Evolutionary conservation across 78 protist species (phyloP), one percentile per base, ranked within the genome.

Genomic region (Dictyostelium capitatum): DNA sequence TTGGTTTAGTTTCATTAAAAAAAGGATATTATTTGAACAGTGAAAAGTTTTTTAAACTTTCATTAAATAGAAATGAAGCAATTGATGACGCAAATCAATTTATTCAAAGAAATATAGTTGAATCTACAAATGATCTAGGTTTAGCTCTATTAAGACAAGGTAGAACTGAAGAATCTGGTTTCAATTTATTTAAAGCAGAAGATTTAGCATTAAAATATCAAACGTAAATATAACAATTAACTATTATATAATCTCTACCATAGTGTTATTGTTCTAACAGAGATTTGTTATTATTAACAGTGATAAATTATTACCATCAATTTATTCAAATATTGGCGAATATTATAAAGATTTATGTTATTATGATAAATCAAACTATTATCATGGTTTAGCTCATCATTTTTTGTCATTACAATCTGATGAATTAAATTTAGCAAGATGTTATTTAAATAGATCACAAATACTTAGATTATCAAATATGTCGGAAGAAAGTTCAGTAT

Each of bases 61-160:
- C 93, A 11, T 28, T 87, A 12, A 62, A 46, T 48, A 54, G 93
- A 65, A 75, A 70, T 51, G 69, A 84, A 57, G 50, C 30, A n/a
- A 57, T 69, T 14, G 81, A 69, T 19, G 30, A 46, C 32, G 30
- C 9, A 17, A 37, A 12, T 28, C 50, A 25, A 59, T 2, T 17
- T 84, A 8, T 75, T 4, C 10, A n/a, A 51, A 77, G 41, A 23
- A 25, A 54, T 59, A 23, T 14, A 43, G 41, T 72, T 46, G 84
- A 57, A 25, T 37, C 93, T 28, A 20, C 73, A 30, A 87, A 87
- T 54, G 93, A 87, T 57, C 48, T 87, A 14, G 93, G 93, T 78
- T 51, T 87, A 10, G 12, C 80, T 9, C 41, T 87, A 56, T 65
- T 87, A 17, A 87, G 93, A 87, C 93, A 87, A 64, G 82, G 80